These are phyloP conservation scores for Diutina siamensis DNA, from an alignment of 1,139 yeast genomes.

Conservation along the genomic window DNA sequence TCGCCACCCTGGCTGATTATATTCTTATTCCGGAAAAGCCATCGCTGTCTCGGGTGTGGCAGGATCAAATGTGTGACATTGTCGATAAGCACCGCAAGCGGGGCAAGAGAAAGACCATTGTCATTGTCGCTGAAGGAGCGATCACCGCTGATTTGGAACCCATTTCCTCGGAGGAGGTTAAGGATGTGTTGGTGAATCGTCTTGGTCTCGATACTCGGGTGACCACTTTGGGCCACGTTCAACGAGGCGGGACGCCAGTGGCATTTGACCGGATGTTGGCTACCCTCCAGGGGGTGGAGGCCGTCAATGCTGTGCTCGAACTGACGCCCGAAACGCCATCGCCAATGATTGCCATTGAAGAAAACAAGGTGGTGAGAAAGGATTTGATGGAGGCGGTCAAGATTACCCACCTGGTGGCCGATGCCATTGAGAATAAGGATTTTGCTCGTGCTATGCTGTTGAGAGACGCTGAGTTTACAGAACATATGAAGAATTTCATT, in stretches of 20 bases:
- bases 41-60: slow-evolving; percentile 39
- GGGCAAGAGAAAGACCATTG: slow-evolving; percentile 72
- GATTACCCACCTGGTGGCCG: slow-evolving; percentile 60
- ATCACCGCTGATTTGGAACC: slow-evolving; percentile 55
- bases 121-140: slow-evolving; percentile 80
- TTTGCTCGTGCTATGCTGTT: slow-evolving; percentile 56
- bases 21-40: slow-evolving; percentile 78
- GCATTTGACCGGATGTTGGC: slow-evolving; percentile 69
- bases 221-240: slow-evolving; percentile 75
- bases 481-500: slow-evolving; percentile 60
- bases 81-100: slow-evolving; percentile 54
- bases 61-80: slow-evolving; percentile 52
- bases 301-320: slow-evolving; percentile 65
- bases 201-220: slow-evolving; percentile 69
- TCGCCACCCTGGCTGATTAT: slow-evolving; percentile 72
- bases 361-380: slow-evolving; percentile 57
- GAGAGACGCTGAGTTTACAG: slow-evolving; percentile 63
- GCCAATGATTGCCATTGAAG: slow-evolving; percentile 65
- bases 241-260: slow-evolving; percentile 80
- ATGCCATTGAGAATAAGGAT: slow-evolving; percentile 46
- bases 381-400: slow-evolving; percentile 66
- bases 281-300: slow-evolving; percentile 75
- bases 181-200: slow-evolving; percentile 50
- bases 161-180: slow-evolving; percentile 55
- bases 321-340: slow-evolving; percentile 62